These are phyloP conservation scores for Hansenula sp. DNA, from an alignment of 1,139 yeast species.

Conservation along the genomic window DNA sequence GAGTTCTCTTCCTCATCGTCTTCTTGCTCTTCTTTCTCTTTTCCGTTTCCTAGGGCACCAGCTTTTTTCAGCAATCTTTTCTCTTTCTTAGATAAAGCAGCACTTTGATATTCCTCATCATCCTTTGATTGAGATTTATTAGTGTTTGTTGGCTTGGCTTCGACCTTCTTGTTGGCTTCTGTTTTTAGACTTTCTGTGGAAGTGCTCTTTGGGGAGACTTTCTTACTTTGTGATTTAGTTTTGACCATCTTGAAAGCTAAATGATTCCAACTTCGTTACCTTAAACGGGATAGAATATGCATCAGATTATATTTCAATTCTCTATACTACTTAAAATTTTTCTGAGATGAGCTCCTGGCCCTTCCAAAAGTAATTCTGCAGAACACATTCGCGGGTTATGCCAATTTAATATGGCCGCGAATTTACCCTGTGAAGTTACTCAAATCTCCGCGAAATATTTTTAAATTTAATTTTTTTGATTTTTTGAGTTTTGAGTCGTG, in stretches of 20 bases:
- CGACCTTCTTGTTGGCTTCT: background rate
- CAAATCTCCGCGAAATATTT: background rate
- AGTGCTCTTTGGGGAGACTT: background rate
- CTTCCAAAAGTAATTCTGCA: background rate
- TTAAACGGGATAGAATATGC: no score
- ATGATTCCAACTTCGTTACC: background rate
- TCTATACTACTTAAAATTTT: constrained; percentile 2
- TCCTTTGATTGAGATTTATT: constrained; percentile 10
- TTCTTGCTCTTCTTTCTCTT: constrained; percentile 22
- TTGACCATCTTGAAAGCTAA: background rate
- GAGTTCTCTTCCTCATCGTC: constrained; percentile 21
- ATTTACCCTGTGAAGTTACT: background rate
- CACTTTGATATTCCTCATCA: constrained; percentile 39
- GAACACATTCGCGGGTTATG: background rate
- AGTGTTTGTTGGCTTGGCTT: constrained; percentile 9
- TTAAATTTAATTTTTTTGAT: no score
- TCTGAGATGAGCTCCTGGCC: constrained; percentile 1
- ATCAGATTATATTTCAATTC: background rate
- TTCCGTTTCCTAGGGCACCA: constrained; percentile 25
- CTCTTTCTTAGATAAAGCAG: constrained; percentile 55
- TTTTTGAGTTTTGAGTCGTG: no score
- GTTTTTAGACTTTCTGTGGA: background rate
- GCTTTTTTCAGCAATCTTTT: constrained; percentile 59
- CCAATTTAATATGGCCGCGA: background rate
- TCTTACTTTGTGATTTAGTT: background rate